These are phyloP conservation scores for Ustilago shanxiensis DNA, from an alignment of 1,284 basidiomycete genomes.

Conservation along the genomic window DNA sequence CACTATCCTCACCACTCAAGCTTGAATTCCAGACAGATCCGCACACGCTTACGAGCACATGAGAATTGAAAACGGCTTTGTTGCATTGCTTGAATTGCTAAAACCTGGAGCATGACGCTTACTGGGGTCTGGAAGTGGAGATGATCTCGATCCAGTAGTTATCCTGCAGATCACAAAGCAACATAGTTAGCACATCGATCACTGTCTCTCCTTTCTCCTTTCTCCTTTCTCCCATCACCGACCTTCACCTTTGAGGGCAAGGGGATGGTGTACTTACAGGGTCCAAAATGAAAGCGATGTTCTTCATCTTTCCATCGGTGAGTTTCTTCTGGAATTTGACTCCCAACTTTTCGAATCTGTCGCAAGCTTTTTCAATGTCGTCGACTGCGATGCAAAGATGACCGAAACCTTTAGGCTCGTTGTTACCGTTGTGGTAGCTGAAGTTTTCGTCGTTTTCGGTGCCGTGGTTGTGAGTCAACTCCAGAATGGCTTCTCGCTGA, in stretches of 20 bases:
- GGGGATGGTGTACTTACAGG: constrained; percentile 71
- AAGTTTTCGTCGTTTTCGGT: constrained; percentile 64
- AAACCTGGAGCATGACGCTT: constrained; percentile 18
- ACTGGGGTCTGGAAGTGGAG: constrained; percentile 44
- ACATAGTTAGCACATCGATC: too few species aligned
- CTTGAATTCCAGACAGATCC: not conserved
- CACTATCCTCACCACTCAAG: not conserved
- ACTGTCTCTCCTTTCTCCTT: not conserved
- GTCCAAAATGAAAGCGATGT: constrained; percentile 88
- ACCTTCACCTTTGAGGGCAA: too few species aligned
- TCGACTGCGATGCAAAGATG: constrained; percentile 85
- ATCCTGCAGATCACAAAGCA: too few species aligned
- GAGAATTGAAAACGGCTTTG: not conserved
- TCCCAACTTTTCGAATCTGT: constrained; percentile 83
- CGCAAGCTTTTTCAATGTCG: constrained; percentile 85
- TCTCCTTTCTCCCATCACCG: not conserved
- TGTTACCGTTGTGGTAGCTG: constrained; percentile 67
- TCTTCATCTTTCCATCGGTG: constrained; percentile 85
- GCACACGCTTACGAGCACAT: not conserved
- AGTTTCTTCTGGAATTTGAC: constrained; percentile 90
- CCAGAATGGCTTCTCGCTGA: constrained; percentile 74
- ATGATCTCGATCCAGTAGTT: constrained; percentile 75
- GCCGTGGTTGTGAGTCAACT: constrained; percentile 66
- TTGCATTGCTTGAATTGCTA: not conserved
- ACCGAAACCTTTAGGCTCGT: constrained; percentile 67